Base-by-base conservation (phyloP, 2,329 filamentous ascomycete species). In the Arachnopeziza araneosa region DNA sequence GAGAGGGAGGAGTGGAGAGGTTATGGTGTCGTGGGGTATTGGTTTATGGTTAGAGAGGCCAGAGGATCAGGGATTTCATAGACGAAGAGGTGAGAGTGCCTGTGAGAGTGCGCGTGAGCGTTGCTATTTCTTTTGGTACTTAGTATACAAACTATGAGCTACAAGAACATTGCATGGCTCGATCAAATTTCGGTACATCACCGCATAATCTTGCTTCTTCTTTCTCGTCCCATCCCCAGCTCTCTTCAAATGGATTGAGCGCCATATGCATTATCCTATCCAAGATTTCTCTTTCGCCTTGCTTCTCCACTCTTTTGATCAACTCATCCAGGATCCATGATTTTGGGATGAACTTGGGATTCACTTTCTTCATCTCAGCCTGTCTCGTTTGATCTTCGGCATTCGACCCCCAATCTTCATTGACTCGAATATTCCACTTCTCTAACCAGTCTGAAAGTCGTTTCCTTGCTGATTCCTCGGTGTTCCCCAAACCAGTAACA, bases 261-360 rank as follows among this genome's bases (percentile, higher is more conserved):
- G 87, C 84, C 86, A 98, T 89, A 52, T 91, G 84, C 87, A 96
- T 91, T 24, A 95, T 80, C 30, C 87, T 81, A 14, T 83, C 79
- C 52, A 99, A 74, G 44, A 98, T 86, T 9, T 92, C 87, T 58
- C 90, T 81, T 70, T 99, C 93, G 1, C 86, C 85, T 56, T 87
- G 85, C 72, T 90, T 90, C 74, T 98, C 91, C 0, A 98, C 93
- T 10, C 91, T 83, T 52, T 89, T 84, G 66, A 99, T 98, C 17
- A 99, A 74, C 74, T 99, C 95, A 72, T 98, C 93, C 22, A 99
- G 79, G 56, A 99, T 84, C 93, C 93, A 99, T 21, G 89, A 87
- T 53, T 92, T 84, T 0, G 95, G 91, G 0, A 97, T 80, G 70
- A 99, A 99, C 77, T 90, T 96, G 1, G 95, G 95, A 71, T 99